phyloP scores from a whole-genome alignment of 2,329 filamentous ascomycete species.

The Metarhizium robertsii region DNA sequence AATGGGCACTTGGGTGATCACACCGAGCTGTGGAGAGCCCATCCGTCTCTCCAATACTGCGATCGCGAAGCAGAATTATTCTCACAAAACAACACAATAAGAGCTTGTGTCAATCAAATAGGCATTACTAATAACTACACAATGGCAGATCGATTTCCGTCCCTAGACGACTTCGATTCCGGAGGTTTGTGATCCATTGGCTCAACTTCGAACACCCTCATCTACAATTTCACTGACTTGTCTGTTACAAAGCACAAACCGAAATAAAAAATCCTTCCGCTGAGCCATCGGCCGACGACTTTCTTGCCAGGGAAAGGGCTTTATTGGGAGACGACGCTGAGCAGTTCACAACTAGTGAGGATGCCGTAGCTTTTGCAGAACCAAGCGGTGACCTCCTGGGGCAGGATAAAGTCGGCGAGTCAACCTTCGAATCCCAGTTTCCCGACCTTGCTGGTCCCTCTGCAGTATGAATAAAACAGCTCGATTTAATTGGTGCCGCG shows the following conservation, averaged over 20 bases:
- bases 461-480: constrained; percentile 19
- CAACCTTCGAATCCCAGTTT: constrained; percentile 77
- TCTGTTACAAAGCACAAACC: constrained; percentile 49
- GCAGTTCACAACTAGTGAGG: constrained; percentile 73
- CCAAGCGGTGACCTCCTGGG: constrained; percentile 64
- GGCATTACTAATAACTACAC: constrained; percentile 11
- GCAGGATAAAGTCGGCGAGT: constrained; percentile 45
- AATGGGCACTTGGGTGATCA: not conserved
- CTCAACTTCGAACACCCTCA: constrained; percentile 4
- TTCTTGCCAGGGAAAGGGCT: constrained; percentile 85
- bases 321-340: constrained; percentile 85
- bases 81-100: not conserved
- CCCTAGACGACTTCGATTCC: constrained; percentile 67
- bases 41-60: not conserved
- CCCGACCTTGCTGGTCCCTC: constrained; percentile 56
- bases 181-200: constrained; percentile 35
- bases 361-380: constrained; percentile 56
- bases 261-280: constrained; percentile 49
- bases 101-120: not conserved
- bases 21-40: not conserved
- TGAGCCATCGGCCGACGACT: constrained; percentile 63
- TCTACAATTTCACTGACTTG: constrained; percentile 3
- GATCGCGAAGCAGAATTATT: not conserved
- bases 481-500: not conserved
- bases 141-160: constrained; percentile 75